Conservation (phyloP, 2,329 filamentous ascomycete genomes). For the Chrysosphaeria jannelii region DNA sequence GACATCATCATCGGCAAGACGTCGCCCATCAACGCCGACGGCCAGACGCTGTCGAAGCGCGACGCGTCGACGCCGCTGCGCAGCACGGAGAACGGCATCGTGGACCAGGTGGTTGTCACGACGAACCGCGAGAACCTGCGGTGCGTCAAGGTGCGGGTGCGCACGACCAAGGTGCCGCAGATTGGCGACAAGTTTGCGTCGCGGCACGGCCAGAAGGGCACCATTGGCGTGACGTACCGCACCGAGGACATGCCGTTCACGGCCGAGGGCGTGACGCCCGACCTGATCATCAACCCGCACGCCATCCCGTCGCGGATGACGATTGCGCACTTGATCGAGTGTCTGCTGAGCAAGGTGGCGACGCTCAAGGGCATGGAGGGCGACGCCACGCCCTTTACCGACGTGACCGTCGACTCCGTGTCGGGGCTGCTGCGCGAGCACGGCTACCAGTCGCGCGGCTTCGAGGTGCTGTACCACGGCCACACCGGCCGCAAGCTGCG, state of each 20-base stretch:
- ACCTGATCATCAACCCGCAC: constrained; percentile 97
- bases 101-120: constrained; percentile 77
- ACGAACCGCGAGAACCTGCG: constrained; percentile 84
- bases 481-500: constrained; percentile 85
- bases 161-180: constrained; percentile 92
- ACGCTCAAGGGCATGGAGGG: constrained; percentile 84
- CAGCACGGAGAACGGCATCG: constrained; percentile 87
- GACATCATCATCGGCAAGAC: constrained; percentile 99
- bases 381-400: constrained; percentile 91
- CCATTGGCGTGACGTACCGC: constrained; percentile 91
- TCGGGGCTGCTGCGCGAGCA: constrained; percentile 63
- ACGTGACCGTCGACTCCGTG: constrained; percentile 84
- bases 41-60: constrained; percentile 79
- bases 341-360: constrained; percentile 84
- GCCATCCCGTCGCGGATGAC: constrained; percentile 99
- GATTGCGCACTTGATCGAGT: constrained; percentile 98
- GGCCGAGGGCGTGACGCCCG: constrained; percentile 65
- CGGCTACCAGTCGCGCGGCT: constrained; percentile 88
- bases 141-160: constrained; percentile 90
- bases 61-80: constrained; percentile 87
- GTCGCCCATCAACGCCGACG: constrained; percentile 73
- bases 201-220: constrained; percentile 96
- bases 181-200: constrained; percentile 99
- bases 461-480: constrained; percentile 97
- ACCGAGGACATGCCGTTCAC: constrained; percentile 99